phyloP scores from a whole-genome alignment of 441 rosid genomes.

The Eutrema salsugineum region DNA sequence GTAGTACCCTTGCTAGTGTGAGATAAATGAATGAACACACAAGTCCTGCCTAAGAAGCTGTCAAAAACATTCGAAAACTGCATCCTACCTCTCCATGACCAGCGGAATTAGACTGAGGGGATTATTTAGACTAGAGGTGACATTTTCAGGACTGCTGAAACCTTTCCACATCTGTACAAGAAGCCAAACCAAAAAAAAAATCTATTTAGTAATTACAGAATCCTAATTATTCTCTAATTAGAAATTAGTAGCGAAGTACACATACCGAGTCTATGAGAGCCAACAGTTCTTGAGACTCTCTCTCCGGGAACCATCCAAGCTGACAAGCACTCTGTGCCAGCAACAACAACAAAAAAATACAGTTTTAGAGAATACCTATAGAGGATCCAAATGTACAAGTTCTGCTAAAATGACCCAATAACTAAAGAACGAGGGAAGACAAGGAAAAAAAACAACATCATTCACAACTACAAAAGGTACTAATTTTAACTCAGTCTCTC shows the following conservation, averaged over 20 bases:
- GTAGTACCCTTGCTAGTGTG: background rate
- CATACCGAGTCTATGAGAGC: slow-evolving; percentile 62
- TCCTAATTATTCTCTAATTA: background rate
- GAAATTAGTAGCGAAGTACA: slow-evolving; percentile 7
- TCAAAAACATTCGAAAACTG: background rate
- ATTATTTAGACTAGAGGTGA: slow-evolving; percentile 22
- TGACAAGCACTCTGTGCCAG: slow-evolving; percentile 71
- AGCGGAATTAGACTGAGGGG: slow-evolving; percentile 34
- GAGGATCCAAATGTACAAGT: background rate
- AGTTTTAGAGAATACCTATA: slow-evolving; percentile 8
- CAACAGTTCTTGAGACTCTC: slow-evolving; percentile 53
- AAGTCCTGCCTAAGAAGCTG: background rate
- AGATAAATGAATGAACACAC: background rate
- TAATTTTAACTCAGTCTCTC: background rate
- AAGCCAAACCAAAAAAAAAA: slow-evolving; percentile 25
- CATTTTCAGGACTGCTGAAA: slow-evolving; percentile 50
- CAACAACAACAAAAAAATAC: slow-evolving; percentile 25
- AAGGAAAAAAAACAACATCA: background rate
- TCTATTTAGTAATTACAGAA: slow-evolving; percentile 7
- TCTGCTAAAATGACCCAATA: background rate
- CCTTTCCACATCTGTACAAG: slow-evolving; percentile 49
- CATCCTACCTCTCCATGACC: slow-evolving; percentile 55
- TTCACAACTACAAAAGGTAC: background rate
- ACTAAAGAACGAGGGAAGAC: background rate
- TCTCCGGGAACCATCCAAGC: slow-evolving; percentile 72